Conservation (phyloP, 345 rosid genomes). For the Ailanthus altissimus region DNA sequence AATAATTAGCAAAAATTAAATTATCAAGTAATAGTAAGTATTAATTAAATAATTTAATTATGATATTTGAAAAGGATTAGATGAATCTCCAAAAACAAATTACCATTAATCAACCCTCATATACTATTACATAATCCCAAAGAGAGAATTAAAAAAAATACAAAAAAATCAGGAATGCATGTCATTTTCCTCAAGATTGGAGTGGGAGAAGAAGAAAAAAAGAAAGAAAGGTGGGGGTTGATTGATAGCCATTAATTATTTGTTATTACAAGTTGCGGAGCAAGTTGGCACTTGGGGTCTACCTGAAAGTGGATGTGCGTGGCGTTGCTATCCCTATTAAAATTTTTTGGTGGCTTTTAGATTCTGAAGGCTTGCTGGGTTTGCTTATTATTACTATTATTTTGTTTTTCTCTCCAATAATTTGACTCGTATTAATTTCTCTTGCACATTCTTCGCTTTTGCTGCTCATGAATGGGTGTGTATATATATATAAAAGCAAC, state of each 20-base stretch:
- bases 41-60: no score
- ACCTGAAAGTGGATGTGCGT: constrained; percentile 29
- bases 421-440: not conserved
- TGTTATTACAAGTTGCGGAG: constrained; percentile 19
- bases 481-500: not conserved
- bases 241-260: constrained; percentile 1
- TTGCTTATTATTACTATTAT: not conserved
- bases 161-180: not conserved
- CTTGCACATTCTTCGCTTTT: constrained; percentile 7
- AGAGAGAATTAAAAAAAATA: no score
- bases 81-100: not conserved
- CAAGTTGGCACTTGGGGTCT: constrained; percentile 27
- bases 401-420: not conserved
- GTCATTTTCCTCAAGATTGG: not conserved
- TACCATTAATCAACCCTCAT: no score
- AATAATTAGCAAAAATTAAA: no score
- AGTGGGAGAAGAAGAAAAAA: not conserved
- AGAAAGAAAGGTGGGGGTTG: not conserved
- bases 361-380: constrained; percentile 17
- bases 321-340: constrained; percentile 18
- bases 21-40: no score
- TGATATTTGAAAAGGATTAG: not conserved
- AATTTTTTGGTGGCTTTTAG: not conserved
- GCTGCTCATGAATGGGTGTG: constrained; percentile 15
- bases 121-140: no score